These are phyloP conservation scores for Prunus salicina DNA, from an alignment of 306 rosid species.

Conservation along the genomic window DNA sequence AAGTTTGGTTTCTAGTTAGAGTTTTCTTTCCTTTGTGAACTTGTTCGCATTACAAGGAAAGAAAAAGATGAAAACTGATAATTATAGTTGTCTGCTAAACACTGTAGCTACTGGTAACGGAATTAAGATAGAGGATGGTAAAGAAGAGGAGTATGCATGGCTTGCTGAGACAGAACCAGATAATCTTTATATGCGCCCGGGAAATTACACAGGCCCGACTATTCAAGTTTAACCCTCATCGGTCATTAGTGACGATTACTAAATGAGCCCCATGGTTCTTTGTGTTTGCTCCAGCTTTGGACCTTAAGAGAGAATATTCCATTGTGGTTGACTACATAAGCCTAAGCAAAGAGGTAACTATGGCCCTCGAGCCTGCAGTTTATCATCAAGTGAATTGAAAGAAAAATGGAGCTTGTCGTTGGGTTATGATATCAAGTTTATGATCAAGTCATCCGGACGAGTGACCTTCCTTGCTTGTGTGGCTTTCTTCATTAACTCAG, in stretches of 20 bases:
- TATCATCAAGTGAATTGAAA: not conserved
- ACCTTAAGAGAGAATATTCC: not conserved
- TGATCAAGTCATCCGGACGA: not conserved
- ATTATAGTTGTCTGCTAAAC: constrained; percentile 17
- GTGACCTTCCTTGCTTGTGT: not conserved
- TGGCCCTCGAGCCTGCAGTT: not conserved
- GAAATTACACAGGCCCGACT: constrained; percentile 70
- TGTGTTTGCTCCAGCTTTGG: not conserved
- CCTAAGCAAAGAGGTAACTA: not conserved
- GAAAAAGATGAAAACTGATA: not conserved
- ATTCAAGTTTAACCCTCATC: constrained; percentile 47
- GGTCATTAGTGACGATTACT: not conserved
- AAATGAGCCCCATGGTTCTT: not conserved
- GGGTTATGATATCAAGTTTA: not conserved
- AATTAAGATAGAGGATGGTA: constrained; percentile 32
- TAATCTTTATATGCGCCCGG: constrained; percentile 75
- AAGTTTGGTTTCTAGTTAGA: not conserved
- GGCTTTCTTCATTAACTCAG: not conserved
- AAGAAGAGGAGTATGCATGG: constrained; percentile 86
- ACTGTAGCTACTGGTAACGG: constrained; percentile 51
- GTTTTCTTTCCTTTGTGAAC: not conserved
- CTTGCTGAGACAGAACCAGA: constrained; percentile 67
- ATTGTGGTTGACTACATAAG: not conserved
- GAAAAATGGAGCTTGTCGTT: not conserved
- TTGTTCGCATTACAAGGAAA: not conserved